A percentile compares a stretch with the other conserved stretches of the same genome.
These are phyloP conservation scores for Lodderomyces orthopsilosis DNA, from an alignment of 1,139 yeast genomes.

Conservation along the genomic window DNA sequence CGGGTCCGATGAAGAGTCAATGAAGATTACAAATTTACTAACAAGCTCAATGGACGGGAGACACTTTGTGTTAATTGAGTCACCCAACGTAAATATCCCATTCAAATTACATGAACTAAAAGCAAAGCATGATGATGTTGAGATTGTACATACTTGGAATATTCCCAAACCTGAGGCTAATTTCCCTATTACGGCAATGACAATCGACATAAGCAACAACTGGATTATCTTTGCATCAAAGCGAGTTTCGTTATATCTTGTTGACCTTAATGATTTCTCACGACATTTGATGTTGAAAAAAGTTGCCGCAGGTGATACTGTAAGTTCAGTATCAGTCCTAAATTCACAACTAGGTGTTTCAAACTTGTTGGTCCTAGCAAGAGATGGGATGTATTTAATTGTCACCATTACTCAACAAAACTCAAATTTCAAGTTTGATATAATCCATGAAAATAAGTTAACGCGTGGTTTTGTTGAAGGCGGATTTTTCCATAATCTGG, in stretches of 20 bases:
- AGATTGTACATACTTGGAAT: neutral
- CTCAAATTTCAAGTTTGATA: conserved; percentile 16
- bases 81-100: conserved; percentile 65
- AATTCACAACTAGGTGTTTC: conserved; percentile 18
- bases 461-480: conserved; percentile 84
- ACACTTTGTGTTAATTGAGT: conserved; percentile 50
- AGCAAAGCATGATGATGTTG: neutral
- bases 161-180: conserved; percentile 42
- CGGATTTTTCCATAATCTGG: conserved; percentile 52
- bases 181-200: conserved; percentile 60
- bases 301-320: conserved; percentile 69
- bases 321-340: conserved; percentile 53
- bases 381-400: conserved; percentile 62
- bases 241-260: conserved; percentile 62
- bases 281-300: conserved; percentile 43
- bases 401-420: conserved; percentile 19
- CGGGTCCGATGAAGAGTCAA: conserved; percentile 21
- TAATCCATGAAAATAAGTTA: conserved; percentile 59
- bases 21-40: conserved; percentile 51
- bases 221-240: conserved; percentile 68
- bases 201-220: conserved; percentile 33
- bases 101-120: conserved; percentile 46
- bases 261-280: conserved; percentile 31
- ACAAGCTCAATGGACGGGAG: conserved; percentile 20
- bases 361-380: conserved; percentile 46